Evolutionary conservation across 2,329 filamentous ascomycete species (phyloP), one percentile per base, ranked within the genome.

Genomic region (Sporothrix schenckii): DNA sequence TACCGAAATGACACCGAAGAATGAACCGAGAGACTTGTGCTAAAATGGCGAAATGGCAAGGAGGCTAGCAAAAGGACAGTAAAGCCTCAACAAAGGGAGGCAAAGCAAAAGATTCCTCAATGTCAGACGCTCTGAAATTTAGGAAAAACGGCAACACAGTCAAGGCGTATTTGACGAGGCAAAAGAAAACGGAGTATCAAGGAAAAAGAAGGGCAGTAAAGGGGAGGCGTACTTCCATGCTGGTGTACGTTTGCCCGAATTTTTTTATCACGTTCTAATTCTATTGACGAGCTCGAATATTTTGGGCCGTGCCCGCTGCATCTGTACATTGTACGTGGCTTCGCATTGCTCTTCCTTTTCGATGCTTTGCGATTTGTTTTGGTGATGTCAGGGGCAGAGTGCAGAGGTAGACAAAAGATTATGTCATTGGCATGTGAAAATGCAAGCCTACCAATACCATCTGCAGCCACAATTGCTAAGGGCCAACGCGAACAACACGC

Each of bases 1-100:
- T 69, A 60, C 67, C 67, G 67, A 69, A 69, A 69, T 69, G 44
- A 69, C 67, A 61, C 67, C 67, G 67, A 69, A 52, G 54, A 68
- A 58, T 58, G 66, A 68, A 34, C 66, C 39, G 66, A 58, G 9
- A 9, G 39, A 54, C 21, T 3, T 13, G 27, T 34, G 11, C 19
- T 14, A 14, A 41, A 34, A 34, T 19, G 24, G 47, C 24, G n/a
- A 44, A 24, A 56, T 54, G 30, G 50, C 19, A 53, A 41, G n/a
- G 34, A 21, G 56, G 19, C 41, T 44, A 44, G n/a, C 19, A 41
- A 41, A 34, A 24, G 24, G 27, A 41, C 56, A 61, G 53, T 4
- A 66, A 7, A 34, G 10, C 10, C 3, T 16, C 58, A 21, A 21
- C 3, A 10, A 63, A 63, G 27, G 6, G 60, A 52, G 61, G 44